These are phyloP conservation scores for Pythium biforme DNA, from an alignment of 352 stramenopile species.

Conservation along the genomic window DNA sequence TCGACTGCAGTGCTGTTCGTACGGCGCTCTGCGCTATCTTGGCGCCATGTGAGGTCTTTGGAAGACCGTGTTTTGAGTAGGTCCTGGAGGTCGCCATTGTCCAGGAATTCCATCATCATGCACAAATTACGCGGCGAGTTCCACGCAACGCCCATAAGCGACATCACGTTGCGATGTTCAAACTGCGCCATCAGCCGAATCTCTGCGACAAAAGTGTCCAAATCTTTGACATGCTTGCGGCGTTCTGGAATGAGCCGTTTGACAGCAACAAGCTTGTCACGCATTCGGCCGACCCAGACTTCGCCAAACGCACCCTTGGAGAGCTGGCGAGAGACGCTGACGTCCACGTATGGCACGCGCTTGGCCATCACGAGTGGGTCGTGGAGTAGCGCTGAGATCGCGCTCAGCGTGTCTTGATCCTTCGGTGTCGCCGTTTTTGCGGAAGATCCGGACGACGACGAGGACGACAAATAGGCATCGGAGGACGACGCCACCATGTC, in stretches of 20 bases:
- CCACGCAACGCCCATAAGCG: slow-evolving; percentile 40
- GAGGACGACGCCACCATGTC: not conserved
- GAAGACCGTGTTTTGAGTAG: slow-evolving; percentile 7
- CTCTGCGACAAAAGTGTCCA: slow-evolving; percentile 28
- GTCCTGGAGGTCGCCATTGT: slow-evolving; percentile 28
- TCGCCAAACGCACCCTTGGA: slow-evolving; percentile 50
- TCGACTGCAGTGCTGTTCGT: not conserved
- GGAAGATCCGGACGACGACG: slow-evolving; percentile 2
- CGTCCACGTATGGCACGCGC: slow-evolving; percentile 37
- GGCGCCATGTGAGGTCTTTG: slow-evolving; percentile 14
- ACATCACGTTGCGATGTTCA: slow-evolving; percentile 39
- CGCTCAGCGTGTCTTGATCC: not conserved
- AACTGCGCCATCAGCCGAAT: slow-evolving; percentile 41
- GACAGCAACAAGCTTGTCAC: slow-evolving; percentile 39
- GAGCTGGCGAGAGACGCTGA: slow-evolving; percentile 36
- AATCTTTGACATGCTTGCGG: slow-evolving; percentile 1
- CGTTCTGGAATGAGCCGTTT: slow-evolving; percentile 40
- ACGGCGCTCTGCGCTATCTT: not conserved
- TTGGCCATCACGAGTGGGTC: slow-evolving; percentile 29
- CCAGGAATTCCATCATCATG: slow-evolving; percentile 33
- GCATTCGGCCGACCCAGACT: slow-evolving; percentile 41
- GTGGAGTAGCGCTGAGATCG: slow-evolving; percentile 29
- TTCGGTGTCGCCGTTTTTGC: not conserved
- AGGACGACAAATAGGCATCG: not conserved
- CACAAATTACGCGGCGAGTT: slow-evolving; percentile 27